These are phyloP conservation scores for Xylariomycetidae sp. DNA, from an alignment of 2,329 filamentous ascomycete species.

Conservation along the genomic window DNA sequence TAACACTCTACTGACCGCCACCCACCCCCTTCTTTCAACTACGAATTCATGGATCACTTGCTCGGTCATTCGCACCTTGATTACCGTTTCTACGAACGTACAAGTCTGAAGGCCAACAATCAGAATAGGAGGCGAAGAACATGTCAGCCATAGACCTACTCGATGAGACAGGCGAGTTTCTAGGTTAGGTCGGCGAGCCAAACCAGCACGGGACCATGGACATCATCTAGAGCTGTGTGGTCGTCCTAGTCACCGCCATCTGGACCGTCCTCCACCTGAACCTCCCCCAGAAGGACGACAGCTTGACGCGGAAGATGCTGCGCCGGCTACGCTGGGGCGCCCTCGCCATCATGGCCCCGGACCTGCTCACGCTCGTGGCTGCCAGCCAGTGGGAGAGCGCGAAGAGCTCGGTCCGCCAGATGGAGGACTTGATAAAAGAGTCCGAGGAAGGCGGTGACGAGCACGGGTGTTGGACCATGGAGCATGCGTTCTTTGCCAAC, in stretches of 20 bases:
- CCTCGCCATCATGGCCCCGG: slow-evolving; percentile 3
- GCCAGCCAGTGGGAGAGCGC: slow-evolving; percentile 2
- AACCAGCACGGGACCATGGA: slow-evolving; percentile 4
- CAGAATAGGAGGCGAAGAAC: no score
- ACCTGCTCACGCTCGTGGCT: slow-evolving; percentile 1
- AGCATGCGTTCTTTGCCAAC: slow-evolving; percentile 9
- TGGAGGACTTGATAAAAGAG: slow-evolving; percentile 1
- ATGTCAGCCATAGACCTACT: neutral
- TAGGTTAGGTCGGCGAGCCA: slow-evolving; percentile 1
- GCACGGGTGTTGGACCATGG: slow-evolving; percentile 3
- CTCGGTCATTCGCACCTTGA: no score
- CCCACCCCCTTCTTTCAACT: no score
- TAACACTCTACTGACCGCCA: no score
- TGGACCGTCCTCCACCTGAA: slow-evolving; percentile 7
- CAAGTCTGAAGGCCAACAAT: no score
- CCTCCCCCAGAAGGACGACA: slow-evolving; percentile 3
- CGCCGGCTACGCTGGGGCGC: slow-evolving; percentile 2
- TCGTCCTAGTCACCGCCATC: slow-evolving; percentile 3
- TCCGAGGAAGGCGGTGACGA: no score
- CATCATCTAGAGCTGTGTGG: slow-evolving; percentile 4
- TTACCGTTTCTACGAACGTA: no score
- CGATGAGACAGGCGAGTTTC: neutral
- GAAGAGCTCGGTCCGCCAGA: neutral
- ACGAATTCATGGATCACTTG: no score
- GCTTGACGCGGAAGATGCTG: neutral